Evolutionary conservation across 352 stramenopile genomes (phyloP).

Genomic region (Poterioochromonas sp.): DNA sequence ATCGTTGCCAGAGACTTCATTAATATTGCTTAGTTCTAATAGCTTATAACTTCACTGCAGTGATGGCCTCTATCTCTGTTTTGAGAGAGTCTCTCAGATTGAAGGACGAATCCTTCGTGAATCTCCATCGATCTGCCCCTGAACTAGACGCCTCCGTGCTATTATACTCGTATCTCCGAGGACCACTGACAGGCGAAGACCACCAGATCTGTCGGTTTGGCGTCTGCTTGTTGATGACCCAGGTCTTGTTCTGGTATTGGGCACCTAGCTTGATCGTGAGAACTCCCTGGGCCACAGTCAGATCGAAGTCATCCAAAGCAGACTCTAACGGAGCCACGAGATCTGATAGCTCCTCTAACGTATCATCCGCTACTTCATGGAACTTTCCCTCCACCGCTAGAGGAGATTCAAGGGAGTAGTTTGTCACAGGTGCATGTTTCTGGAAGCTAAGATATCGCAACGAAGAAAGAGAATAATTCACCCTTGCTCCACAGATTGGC

Average conservation of each 20-base stretch:
- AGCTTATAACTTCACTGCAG: neutral
- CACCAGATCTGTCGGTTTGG: constrained; percentile 92
- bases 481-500: too few species aligned
- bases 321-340: constrained; percentile 32
- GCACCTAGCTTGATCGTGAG: constrained; percentile 78
- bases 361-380: constrained; percentile 43
- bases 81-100: neutral
- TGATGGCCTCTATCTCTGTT: neutral
- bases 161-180: constrained; percentile 75
- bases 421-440: too few species aligned
- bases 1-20: too few species aligned
- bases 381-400: constrained; percentile 39
- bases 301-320: constrained; percentile 40
- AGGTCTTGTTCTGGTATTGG: constrained; percentile 51
- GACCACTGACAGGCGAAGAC: constrained; percentile 79
- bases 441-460: too few species aligned
- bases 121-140: neutral
- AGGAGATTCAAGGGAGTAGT: too few species aligned
- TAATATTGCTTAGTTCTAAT: too few species aligned
- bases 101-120: neutral
- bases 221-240: constrained; percentile 88
- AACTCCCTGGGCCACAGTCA: constrained; percentile 73
- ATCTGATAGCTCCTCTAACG: constrained; percentile 44
- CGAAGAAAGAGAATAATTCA: too few species aligned
- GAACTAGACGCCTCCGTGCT: constrained; percentile 37